Evolutionary conservation across 352 stramenopile species (phyloP).

Genomic region (Pythium rishiriense): DNA sequence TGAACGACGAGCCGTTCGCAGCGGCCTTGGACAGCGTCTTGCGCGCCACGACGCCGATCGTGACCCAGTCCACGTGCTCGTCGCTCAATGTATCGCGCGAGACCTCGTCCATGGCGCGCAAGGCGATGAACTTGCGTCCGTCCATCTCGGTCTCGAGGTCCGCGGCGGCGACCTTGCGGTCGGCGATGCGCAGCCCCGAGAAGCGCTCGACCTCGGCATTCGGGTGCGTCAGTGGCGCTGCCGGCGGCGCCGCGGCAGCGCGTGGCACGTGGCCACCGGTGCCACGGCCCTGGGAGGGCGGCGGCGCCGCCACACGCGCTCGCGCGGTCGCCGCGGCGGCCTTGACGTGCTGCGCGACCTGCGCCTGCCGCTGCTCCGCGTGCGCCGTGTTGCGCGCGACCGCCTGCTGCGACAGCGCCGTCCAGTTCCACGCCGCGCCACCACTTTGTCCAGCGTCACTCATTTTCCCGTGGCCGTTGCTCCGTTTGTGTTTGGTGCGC

Average conservation of each 20-base stretch:
- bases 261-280: background rate
- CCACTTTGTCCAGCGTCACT: constrained; percentile 6
- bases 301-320: background rate
- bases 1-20: constrained; percentile 68
- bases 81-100: constrained; percentile 56
- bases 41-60: constrained; percentile 69
- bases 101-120: constrained; percentile 59
- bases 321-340: constrained; percentile 15
- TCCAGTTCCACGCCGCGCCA: constrained; percentile 50
- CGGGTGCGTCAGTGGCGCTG: constrained; percentile 9
- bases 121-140: constrained; percentile 62
- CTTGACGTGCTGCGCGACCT: constrained; percentile 23
- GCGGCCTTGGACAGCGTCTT: constrained; percentile 74
- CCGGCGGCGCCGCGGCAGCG: background rate
- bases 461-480: background rate
- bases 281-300: background rate
- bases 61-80: constrained; percentile 78
- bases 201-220: constrained; percentile 38
- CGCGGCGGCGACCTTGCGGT: constrained; percentile 47
- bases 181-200: constrained; percentile 57
- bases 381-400: constrained; percentile 26
- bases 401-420: constrained; percentile 41
- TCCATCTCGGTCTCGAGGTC: constrained; percentile 64
- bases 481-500: background rate
- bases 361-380: constrained; percentile 16